Evolutionary conservation across 1,284 basidiomycete species (phyloP), one percentile per base, ranked within the genome.

Genomic region (Cutaneotrichosporon sp.): DNA sequence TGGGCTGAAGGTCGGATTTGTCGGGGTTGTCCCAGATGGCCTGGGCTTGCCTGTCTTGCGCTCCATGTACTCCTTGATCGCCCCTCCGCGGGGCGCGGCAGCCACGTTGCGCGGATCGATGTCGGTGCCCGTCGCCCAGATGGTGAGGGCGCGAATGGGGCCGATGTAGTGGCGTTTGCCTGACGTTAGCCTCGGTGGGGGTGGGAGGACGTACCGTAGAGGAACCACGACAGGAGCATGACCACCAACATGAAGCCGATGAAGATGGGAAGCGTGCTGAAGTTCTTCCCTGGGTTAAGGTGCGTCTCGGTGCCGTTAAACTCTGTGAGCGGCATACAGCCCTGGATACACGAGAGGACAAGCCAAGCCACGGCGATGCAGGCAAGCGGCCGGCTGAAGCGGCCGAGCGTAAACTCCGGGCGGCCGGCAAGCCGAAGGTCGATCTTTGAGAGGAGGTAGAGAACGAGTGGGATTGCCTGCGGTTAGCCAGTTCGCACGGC

Each of bases 321-420:
- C 14, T 42, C 18, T 5, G 9, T 16, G 9, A 42, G 11, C 3
- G 56, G 56, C 36, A 57, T 50, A 8, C 24, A 57, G 56, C 56
- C 56, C 13, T 57, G 56, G 2, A 57, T 27, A 24, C 50, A 10
- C 9, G 25, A 42, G 11, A 57, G 3, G 18, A 43, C 25, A 6
- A 57, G 34, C 56, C 56, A 57, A 10, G 22, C 10, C 14, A 25
- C 10, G 8, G 24, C 10, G 18, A 57, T 34, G 5, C 25, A 25
- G 0, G 47, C 46, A 22, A 57, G 20, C 16, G 56, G 56, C 36
- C 38, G 49, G 36, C 56, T 57, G 34, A 47, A 57, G 14, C 20
- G 33, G 9, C 56, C 24, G 6, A 57, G 56, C 4, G 34, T 11
- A 34, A 57, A 57, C 47, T 57, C 33, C 1, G 56, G 16, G 5